Conservation (phyloP, 371 early-diverging fungal species). For the Parasitella parasitica region DNA sequence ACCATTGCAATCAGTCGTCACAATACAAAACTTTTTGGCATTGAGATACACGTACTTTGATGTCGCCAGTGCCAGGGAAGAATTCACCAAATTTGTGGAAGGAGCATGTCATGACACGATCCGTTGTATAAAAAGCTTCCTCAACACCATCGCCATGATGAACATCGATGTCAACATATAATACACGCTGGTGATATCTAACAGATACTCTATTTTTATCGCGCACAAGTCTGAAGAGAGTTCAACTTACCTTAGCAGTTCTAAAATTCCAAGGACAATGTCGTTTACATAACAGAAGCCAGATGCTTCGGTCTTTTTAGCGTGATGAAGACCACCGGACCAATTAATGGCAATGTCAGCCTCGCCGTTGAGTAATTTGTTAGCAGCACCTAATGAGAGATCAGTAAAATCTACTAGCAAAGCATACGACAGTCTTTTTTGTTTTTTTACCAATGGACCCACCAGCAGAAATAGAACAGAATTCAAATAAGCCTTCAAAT, state of each 20-base stretch:
- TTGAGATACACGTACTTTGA: slow-evolving; percentile 53
- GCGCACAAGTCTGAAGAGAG: background rate
- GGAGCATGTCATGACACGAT: slow-evolving; percentile 98
- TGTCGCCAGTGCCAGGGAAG: slow-evolving; percentile 98
- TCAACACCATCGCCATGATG: slow-evolving; percentile 99
- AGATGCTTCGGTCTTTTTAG: slow-evolving; percentile 90
- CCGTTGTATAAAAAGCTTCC: slow-evolving; percentile 99
- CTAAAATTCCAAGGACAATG: slow-evolving; percentile 94
- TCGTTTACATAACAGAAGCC: slow-evolving; percentile 99
- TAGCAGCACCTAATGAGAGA: slow-evolving; percentile 74
- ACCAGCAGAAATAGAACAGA: slow-evolving; percentile 84
- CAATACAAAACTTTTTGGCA: background rate
- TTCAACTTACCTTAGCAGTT: slow-evolving; percentile 72
- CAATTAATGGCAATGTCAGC: slow-evolving; percentile 96
- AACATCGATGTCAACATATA: slow-evolving; percentile 99
- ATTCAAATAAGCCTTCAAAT: slow-evolving; percentile 93
- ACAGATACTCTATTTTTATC: background rate
- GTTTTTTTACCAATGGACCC: slow-evolving; percentile 78
- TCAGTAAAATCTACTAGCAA: no score
- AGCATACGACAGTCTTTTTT: no score
- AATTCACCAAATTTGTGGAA: slow-evolving; percentile 99
- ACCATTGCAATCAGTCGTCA: background rate
- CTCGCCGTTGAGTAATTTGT: slow-evolving; percentile 81
- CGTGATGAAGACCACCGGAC: slow-evolving; percentile 98
- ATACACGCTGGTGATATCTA: slow-evolving; percentile 87